A percentile compares a stretch with the other conserved stretches of the same genome.
Evolutionary conservation across 805 yeast species (phyloP).

Genomic region (Priceomyces carsonii): DNA sequence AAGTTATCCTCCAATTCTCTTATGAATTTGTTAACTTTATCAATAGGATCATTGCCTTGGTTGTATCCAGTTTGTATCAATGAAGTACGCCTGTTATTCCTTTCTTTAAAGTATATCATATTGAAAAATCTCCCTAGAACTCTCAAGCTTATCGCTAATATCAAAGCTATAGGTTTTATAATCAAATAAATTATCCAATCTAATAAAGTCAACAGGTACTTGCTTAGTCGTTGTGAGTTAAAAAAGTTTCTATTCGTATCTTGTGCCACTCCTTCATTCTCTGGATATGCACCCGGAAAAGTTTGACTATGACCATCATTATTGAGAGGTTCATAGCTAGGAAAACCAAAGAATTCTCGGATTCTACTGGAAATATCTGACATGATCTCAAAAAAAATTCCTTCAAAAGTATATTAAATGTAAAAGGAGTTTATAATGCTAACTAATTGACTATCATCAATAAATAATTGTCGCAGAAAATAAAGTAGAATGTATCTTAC

Average conservation of each 20-base stretch:
- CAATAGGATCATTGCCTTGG: slow-evolving; percentile 45
- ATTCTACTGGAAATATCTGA: slow-evolving; percentile 9
- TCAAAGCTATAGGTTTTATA: slow-evolving; percentile 26
- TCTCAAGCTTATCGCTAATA: slow-evolving; percentile 22
- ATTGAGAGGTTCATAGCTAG: slow-evolving; percentile 10
- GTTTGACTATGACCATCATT: slow-evolving; percentile 6
- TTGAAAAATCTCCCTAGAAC: slow-evolving; percentile 22
- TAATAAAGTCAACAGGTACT: slow-evolving; percentile 3
- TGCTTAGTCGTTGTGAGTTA: slow-evolving; percentile 18
- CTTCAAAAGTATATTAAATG: too few species aligned
- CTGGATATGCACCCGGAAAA: slow-evolving; percentile 26
- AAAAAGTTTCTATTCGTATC: slow-evolving; percentile 12
- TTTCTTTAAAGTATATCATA: slow-evolving; percentile 25
- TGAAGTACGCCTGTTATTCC: slow-evolving; percentile 9
- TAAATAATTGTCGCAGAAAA: too few species aligned
- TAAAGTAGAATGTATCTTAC: too few species aligned
- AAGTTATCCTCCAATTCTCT: slow-evolving; percentile 51
- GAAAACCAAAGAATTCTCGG: slow-evolving; percentile 8
- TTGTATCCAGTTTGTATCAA: slow-evolving; percentile 15
- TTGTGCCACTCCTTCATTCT: slow-evolving; percentile 13
- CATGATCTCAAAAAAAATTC: too few species aligned
- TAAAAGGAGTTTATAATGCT: too few species aligned
- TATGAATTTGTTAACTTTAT: slow-evolving; percentile 52
- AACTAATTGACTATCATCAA: too few species aligned
- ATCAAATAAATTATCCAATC: slow-evolving; percentile 14